Base-by-base conservation (phyloP, 75 land plant genomes). In the Adiantum capillusveneris region DNA sequence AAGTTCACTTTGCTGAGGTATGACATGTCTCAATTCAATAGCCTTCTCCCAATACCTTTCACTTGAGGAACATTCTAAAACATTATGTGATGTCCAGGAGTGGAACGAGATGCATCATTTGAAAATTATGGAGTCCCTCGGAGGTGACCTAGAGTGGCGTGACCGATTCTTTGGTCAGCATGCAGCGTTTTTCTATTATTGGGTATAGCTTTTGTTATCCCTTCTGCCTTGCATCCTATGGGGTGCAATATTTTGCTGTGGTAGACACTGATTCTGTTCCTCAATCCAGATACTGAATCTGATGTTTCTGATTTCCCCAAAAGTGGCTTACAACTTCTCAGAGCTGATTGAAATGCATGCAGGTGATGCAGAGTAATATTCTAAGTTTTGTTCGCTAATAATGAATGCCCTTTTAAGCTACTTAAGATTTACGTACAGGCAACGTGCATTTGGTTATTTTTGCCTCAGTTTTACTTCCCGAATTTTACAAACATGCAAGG, bases 51-150 rank as follows among this genome's bases (percentile, higher is more conserved):
- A 19, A 18, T 19, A 6, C 7, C 9, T 7, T 11, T 51, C 7
- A 19, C 53, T 17, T 11, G 11, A 51, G 53, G 24, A 19, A 9
- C 18, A 7, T 17, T 58, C n/a, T n/a, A n/a, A n/a, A n/a, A n/a
- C n/a, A n/a, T n/a, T n/a, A n/a, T n/a, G n/a, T n/a, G 39, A n/a
- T n/a, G 11, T 46, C 7, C 13, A 73, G 76, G 76, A 73, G 55
- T 73, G 76, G 76, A 73, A 73, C 48, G 76, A 73, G 34, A 66
- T 73, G 76, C 76, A 73, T 61, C 76, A 73, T 62, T 50, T 73
- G 27, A 66, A 67, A 49, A 73, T 73, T 18, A 73, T 73, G 76
- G 76, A 73, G 28, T 73, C 76, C 11, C 53, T 73, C 25, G 76
- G 76, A 56, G 76, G 76, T 52, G 76, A 73, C 44, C 39, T 73